Base-by-base conservation (phyloP, 1,139 yeast species). In the Hemisphaericaspora subhashii region DNA sequence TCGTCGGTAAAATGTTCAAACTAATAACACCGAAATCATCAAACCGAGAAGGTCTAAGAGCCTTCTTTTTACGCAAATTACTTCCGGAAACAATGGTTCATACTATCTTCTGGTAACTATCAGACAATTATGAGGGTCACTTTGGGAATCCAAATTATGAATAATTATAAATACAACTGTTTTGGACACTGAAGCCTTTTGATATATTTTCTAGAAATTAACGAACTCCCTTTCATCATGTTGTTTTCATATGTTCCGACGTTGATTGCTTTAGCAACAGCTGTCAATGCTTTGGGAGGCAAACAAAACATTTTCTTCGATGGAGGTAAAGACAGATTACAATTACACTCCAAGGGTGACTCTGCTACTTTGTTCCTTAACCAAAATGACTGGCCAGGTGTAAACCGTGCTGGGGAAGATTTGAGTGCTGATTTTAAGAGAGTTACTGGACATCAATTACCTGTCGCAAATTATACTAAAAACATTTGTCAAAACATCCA, bases 381-480 rank as follows among this genome's bases (percentile, higher is more conserved):
- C 28, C 32, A 36, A 7, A 23, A 32, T 2, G 52, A 48, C 33
- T 48, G 51, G 51, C 51, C 51, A 5, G 52, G 52, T 18, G 52
- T 47, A 5, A 36, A 37, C 9, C 38, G 38, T 24, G 43, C 43
- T 16, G 43, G 40, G 8, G 7, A 13, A 10, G 43, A 40, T 34
- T 18, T 29, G 25, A 30, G 36, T 37, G 43, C 37, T 23, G 43
- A 39, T 31, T 39, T 39, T 25, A 37, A 29, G 24, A 33, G 26
- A 18, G 43, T 39, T 17, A 26, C 41, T 17, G 43, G 43, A 17
- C 16, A 33, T 14, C 1, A 31, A n/a, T 37, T 39, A 25, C 41
- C 35, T 7, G 32, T 39, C 12, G n/a, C 35, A 21, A 39, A 39
- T 25, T 39, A n/a, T 17, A 39, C 43, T 11, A 20, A 9, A n/a